Conservation (phyloP, 208 protist genomes). For the Leishmania lainsoni region DNA sequence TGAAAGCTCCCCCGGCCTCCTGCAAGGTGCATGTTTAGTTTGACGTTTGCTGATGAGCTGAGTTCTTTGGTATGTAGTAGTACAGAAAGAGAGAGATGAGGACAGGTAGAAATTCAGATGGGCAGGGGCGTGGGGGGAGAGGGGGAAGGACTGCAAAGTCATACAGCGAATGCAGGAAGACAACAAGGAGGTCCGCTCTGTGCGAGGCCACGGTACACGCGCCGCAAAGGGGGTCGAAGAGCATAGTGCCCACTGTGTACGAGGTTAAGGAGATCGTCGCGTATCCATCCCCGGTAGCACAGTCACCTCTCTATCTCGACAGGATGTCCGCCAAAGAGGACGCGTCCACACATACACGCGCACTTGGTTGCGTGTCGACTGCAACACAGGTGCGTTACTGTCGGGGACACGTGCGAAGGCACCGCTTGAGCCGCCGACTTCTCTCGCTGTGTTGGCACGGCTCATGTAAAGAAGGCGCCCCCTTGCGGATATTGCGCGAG, state of each 20-base stretch:
- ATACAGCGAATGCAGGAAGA: background rate
- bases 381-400: background rate
- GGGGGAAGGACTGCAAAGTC: background rate
- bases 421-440: background rate
- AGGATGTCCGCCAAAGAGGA: background rate
- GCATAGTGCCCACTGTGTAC: background rate
- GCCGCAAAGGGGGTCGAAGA: background rate
- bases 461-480: no score
- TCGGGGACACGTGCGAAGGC: background rate
- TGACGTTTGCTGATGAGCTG: background rate
- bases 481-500: background rate
- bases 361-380: background rate
- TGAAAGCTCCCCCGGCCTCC: slow-evolving; percentile 33
- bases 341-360: background rate
- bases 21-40: slow-evolving; percentile 23
- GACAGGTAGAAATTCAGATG: background rate
- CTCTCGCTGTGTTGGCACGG: background rate
- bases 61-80: background rate
- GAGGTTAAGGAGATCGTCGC: background rate
- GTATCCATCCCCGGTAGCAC: background rate
- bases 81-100: background rate
- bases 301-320: background rate
- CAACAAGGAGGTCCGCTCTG: background rate
- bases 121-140: background rate
- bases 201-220: background rate